These are phyloP conservation scores for Clausena lansium DNA, from an alignment of 345 rosid species.

Conservation along the genomic window DNA sequence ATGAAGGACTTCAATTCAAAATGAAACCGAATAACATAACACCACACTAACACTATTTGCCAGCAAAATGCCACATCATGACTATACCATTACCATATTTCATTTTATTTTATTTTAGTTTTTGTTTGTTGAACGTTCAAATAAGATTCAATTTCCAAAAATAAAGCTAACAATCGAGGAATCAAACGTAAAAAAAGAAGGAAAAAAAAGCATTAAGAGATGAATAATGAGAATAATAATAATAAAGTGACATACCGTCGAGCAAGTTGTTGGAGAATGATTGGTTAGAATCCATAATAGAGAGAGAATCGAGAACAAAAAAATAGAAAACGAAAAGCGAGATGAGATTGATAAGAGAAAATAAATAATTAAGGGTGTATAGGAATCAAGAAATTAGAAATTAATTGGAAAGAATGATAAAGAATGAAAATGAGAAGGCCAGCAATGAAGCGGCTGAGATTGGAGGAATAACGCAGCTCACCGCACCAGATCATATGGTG, in stretches of 20 bases:
- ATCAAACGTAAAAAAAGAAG: neutral
- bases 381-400: slow-evolving; percentile 61
- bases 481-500: slow-evolving; percentile 51
- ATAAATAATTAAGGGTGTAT: slow-evolving; percentile 41
- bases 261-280: slow-evolving; percentile 18
- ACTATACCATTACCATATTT: too few species aligned
- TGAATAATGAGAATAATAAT: neutral
- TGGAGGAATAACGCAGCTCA: slow-evolving; percentile 48
- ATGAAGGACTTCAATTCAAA: too few species aligned
- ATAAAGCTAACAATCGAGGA: too few species aligned
- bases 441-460: slow-evolving; percentile 63
- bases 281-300: slow-evolving; percentile 41
- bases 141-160: too few species aligned
- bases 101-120: too few species aligned
- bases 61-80: neutral
- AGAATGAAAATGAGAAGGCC: slow-evolving; percentile 49
- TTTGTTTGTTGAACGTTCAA: too few species aligned
- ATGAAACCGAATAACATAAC: neutral
- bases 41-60: too few species aligned
- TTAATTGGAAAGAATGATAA: slow-evolving; percentile 45
- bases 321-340: too few species aligned
- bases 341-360: neutral
- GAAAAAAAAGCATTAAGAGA: too few species aligned
- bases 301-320: neutral
- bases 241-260: slow-evolving; percentile 20